phyloP scores from a whole-genome alignment of 2,329 filamentous ascomycete genomes.

The Penicillium olsonii region DNA sequence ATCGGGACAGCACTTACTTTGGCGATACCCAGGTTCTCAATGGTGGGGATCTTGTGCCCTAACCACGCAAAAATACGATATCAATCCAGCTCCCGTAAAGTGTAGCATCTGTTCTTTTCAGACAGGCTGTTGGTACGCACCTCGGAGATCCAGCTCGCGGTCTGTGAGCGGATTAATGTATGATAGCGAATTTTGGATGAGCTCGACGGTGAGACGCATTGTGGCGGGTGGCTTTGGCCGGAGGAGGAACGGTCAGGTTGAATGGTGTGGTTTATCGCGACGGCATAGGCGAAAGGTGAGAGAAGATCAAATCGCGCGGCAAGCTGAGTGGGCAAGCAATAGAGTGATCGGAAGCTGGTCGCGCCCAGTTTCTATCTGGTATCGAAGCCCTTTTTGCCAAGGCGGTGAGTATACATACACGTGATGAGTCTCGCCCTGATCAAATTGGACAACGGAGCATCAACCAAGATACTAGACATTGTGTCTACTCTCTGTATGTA shows the following conservation, averaged over 20 bases:
- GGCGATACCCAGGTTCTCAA: constrained; percentile 96
- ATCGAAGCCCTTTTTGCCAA: constrained; percentile 27
- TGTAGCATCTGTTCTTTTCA: constrained; percentile 88
- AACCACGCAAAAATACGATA: constrained; percentile 61
- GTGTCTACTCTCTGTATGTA: no score
- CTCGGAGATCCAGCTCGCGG: constrained; percentile 98
- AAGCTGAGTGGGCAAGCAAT: constrained; percentile 10
- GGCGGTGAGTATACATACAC: constrained; percentile 12
- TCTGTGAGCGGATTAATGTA: constrained; percentile 99
- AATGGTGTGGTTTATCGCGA: constrained; percentile 13
- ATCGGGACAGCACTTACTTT: constrained; percentile 63
- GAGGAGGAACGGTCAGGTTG: neutral
- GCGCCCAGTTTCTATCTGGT: constrained; percentile 23
- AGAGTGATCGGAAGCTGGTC: constrained; percentile 11
- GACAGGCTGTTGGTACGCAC: constrained; percentile 63
- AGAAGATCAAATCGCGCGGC: neutral
- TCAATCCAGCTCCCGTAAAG: constrained; percentile 77
- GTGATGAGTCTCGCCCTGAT: neutral
- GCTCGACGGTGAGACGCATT: constrained; percentile 95
- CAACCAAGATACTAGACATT: no score
- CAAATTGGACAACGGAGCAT: no score
- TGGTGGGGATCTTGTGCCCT: constrained; percentile 97
- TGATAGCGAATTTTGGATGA: constrained; percentile 91
- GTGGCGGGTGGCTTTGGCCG: constrained; percentile 45
- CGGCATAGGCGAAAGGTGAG: constrained; percentile 11